Base-by-base conservation (phyloP, 202 grass and related monocot genomes). In the Schoenoplectus tabernaemontani region DNA sequence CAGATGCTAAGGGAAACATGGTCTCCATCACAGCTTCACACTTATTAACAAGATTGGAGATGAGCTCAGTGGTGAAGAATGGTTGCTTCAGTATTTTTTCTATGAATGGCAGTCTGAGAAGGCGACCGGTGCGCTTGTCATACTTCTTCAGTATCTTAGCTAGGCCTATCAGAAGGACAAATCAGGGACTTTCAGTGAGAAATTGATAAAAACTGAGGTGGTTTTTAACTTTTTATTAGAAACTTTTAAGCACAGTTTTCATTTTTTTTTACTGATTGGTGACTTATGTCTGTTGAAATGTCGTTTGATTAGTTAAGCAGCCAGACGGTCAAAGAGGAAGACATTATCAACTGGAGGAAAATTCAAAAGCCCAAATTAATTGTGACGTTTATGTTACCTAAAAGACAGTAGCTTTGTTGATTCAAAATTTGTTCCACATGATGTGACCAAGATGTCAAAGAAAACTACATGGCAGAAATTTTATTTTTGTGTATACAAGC, bases 121-220 rank as follows among this genome's bases (percentile, higher is more conserved):
- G 62, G 2, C 77, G 36, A 0, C 93, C 88, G 0, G 84, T 93
- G 50, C 71, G 83, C 80, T 93, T 97, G 83, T 97, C 93, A 38
- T 97, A 89, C 34, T 97, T 93, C 83, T 93, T 90, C 53, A 97
- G 53, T 69, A 97, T 97, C 78, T 97, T 97, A 15, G 73, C 90
- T 38, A 91, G 71, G 12, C 93, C 90, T 97, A 78, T 61, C 72
- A 37, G 32, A 15, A 59, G 17, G 1, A 19, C n/a, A 32, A 74
- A 33, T 51, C 13, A 9, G 24, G 10, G 20, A 9, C 61, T 43
- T 43, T 61, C 46, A 59, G 19, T 1, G 9, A 57, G 4, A 54
- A 59, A 59, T 47, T 47, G n/a, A n/a, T n/a, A n/a, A n/a, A n/a
- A n/a, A n/a, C n/a, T n/a, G n/a, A n/a, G n/a, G n/a, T n/a, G n/a